Evolutionary conservation across 1,139 yeast species (phyloP), one percentile per base, ranked within the genome.

Genomic region (Pichia sp.): DNA sequence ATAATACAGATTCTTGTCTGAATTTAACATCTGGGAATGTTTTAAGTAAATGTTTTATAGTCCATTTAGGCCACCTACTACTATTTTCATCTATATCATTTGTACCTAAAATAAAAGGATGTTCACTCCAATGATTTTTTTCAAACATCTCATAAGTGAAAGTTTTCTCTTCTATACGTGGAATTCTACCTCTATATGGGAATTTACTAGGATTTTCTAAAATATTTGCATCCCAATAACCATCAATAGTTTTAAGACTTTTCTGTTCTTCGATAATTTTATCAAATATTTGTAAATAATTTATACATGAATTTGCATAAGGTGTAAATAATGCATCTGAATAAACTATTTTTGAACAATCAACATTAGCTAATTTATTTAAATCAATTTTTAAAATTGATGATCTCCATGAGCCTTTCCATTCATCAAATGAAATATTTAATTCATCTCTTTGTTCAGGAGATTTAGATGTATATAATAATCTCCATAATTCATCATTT

Each of bases 361-460:
- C 60, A 28, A 67, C 22, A 22, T 8, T 60, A 3, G 11, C n/a
- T 6, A 11, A n/a, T 29, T 32, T 20, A n/a, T 27, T 10, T 10
- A 27, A 16, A 10, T 64, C 55, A 7, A 37, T 30, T 0, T 66
- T 62, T 51, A 82, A 61, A 20, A 80, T 66, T 0, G 90, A 78
- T 33, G 73, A 66, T 55, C 87, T 73, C 96, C 96, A 87, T 1
- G 87, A 73, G 0, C 96, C 96, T 36, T 59, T 62, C 96, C 96
- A 87, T 25, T 60, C 51, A 3, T 37, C 39, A 30, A 60, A 48
- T 3, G 43, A 42, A 11, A 55, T 11, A 6, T 35, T 29, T 6
- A 22, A 20, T 6, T 23, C 16, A 10, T 4, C 22, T 24, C 46
- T 33, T 23, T 42, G 33, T 24, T 39, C 40, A 2, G 33, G 26